Evolutionary conservation across 345 rosid genomes (phyloP).

Genomic region (Zanthoxylum bungeanum): DNA sequence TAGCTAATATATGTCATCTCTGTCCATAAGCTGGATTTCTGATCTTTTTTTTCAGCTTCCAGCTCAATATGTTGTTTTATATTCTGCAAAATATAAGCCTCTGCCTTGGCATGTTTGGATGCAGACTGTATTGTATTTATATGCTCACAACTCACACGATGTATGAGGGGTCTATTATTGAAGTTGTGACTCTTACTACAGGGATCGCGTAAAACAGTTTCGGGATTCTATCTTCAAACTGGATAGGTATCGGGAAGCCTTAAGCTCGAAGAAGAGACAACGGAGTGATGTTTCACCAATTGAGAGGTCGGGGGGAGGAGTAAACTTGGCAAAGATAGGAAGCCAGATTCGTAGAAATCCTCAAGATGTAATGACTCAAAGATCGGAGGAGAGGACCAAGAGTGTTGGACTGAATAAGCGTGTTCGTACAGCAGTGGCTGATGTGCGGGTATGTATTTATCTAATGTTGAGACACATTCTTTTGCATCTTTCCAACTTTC

Average conservation of each 20-base stretch:
- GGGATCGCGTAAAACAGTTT: constrained; percentile 71
- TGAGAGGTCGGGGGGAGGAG: constrained; percentile 59
- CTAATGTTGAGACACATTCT: constrained; percentile 14
- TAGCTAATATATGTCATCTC: neutral
- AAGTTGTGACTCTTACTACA: constrained; percentile 29
- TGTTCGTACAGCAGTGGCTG: constrained; percentile 57
- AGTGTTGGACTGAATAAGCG: constrained; percentile 75
- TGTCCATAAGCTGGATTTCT: neutral
- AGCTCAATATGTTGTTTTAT: neutral
- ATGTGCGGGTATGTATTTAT: constrained; percentile 72
- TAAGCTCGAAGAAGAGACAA: constrained; percentile 74
- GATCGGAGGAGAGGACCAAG: constrained; percentile 73
- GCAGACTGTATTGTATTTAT: neutral
- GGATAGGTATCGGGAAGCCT: constrained; percentile 66
- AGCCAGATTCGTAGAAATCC: constrained; percentile 65
- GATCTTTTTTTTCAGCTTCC: neutral
- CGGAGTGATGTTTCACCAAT: constrained; percentile 48
- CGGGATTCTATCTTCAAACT: constrained; percentile 61
- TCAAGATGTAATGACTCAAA: constrained; percentile 53
- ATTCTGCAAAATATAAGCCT: neutral
- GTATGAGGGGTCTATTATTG: constrained; percentile 12
- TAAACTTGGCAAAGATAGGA: constrained; percentile 53
- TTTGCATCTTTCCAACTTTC: neutral
- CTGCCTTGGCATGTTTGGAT: neutral
- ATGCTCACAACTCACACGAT: neutral